These are phyloP conservation scores for Scheffersomyces cryptocercus DNA, from an alignment of 1,139 yeast genomes.

Conservation along the genomic window DNA sequence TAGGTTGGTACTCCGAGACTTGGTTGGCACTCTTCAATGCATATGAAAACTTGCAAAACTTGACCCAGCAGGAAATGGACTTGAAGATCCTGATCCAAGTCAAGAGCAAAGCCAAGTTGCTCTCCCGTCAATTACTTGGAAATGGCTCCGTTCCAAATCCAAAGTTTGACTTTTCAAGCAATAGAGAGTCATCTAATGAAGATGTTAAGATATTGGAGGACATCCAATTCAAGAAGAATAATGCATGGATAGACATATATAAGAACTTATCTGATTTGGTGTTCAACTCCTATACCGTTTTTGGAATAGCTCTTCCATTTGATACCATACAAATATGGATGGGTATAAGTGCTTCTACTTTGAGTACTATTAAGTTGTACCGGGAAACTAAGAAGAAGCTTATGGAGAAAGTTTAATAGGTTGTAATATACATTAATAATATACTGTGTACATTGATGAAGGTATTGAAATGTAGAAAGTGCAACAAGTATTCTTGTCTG, in stretches of 20 bases:
- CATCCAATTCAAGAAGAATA: constrained; percentile 39
- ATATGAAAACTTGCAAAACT: constrained; percentile 16
- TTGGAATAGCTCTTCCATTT: constrained; percentile 40
- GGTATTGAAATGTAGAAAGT: background rate
- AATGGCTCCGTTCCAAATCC: background rate
- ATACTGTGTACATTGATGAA: background rate
- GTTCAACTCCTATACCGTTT: constrained; percentile 48
- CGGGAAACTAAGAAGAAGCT: constrained; percentile 39
- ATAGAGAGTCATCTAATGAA: constrained; percentile 15
- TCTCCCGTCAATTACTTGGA: constrained; percentile 41
- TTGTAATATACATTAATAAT: background rate
- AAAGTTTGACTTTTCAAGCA: background rate
- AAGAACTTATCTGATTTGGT: constrained; percentile 44
- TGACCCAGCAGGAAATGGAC: constrained; percentile 25
- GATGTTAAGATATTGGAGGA: constrained; percentile 31
- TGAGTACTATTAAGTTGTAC: constrained; percentile 42
- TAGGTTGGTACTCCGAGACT: constrained; percentile 30
- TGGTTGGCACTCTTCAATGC: constrained; percentile 26
- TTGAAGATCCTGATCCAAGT: constrained; percentile 25
- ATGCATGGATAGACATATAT: constrained; percentile 43
- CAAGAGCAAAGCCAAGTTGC: constrained; percentile 32
- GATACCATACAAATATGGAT: constrained; percentile 50
- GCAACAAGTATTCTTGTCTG: too few relatives aligned
- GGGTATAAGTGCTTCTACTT: constrained; percentile 45
- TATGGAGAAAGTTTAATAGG: constrained; percentile 14